Conservation (phyloP, 768 basidiomycete species). For the Coprinellus micaceus region DNA sequence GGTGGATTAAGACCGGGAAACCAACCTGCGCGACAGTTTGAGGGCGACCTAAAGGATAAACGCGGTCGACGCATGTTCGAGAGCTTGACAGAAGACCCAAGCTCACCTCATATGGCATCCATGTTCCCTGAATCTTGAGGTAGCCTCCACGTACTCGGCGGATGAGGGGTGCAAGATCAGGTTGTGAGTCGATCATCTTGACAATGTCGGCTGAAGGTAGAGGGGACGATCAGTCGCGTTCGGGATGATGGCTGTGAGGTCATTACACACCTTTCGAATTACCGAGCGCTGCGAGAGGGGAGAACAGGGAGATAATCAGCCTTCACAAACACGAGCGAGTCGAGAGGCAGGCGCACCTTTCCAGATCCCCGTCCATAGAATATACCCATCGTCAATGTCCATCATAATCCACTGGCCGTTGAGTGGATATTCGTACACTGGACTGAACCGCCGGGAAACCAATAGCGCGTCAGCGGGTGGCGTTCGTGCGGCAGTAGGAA, state of each 20-base stretch:
- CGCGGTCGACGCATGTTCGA: slow-evolving; percentile 8
- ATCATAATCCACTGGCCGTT: slow-evolving; percentile 95
- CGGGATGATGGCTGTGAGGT: not conserved
- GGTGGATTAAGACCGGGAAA: slow-evolving; percentile 15
- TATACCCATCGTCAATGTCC: slow-evolving; percentile 90
- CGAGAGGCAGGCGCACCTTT: slow-evolving; percentile 54
- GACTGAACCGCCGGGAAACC: slow-evolving; percentile 36
- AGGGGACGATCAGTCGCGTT: not conserved
- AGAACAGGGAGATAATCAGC: slow-evolving; percentile 8
- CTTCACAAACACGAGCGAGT: not conserved
- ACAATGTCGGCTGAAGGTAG: slow-evolving; percentile 73
- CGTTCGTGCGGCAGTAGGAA: not conserved
- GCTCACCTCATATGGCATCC: slow-evolving; percentile 87
- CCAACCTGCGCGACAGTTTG: slow-evolving; percentile 73
- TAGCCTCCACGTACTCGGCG: slow-evolving; percentile 84
- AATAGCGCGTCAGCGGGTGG: slow-evolving; percentile 14
- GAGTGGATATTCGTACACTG: slow-evolving; percentile 86
- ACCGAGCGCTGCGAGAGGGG: slow-evolving; percentile 57
- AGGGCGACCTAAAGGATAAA: slow-evolving; percentile 59
- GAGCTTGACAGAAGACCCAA: slow-evolving; percentile 6
- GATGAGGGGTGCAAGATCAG: slow-evolving; percentile 77
- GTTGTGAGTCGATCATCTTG: slow-evolving; percentile 89
- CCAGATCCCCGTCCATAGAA: slow-evolving; percentile 93
- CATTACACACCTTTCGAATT: slow-evolving; percentile 73
- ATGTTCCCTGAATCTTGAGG: slow-evolving; percentile 90